These are phyloP conservation scores for Mycena amicta DNA, from an alignment of 768 basidiomycete species.

Conservation along the genomic window DNA sequence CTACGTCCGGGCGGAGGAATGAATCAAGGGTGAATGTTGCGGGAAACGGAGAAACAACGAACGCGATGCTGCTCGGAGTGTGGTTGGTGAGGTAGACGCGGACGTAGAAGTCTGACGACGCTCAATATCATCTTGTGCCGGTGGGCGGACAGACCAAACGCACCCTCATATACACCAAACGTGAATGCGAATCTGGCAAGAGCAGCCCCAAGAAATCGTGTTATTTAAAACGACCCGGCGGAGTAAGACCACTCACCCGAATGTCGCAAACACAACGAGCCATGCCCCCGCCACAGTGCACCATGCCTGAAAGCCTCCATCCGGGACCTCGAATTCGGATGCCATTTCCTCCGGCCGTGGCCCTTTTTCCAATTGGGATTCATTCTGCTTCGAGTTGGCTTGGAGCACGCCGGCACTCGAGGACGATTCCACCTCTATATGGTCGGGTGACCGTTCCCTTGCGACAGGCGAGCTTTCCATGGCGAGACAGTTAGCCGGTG, in stretches of 20 bases:
- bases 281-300: neutral
- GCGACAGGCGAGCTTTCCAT: no score
- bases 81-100: slow-evolving; percentile 12
- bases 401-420: no score
- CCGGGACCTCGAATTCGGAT: neutral
- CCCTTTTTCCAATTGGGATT: neutral
- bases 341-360: neutral
- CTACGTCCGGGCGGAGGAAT: no score
- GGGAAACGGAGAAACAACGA: neutral
- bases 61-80: slow-evolving; percentile 15
- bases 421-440: no score
- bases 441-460: no score
- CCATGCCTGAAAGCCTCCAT: neutral
- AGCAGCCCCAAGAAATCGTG: neutral
- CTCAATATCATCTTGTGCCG: no score
- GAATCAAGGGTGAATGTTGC: neutral
- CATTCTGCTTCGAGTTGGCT: no score
- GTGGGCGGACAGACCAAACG: neutral
- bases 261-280: slow-evolving; percentile 14
- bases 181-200: slow-evolving; percentile 1
- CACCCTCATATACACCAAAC: slow-evolving; percentile 15
- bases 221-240: no score
- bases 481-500: no score
- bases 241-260: slow-evolving; percentile 9
- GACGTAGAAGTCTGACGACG: slow-evolving; percentile 8